Evolutionary conservation across 495 filamentous ascomycete species (phyloP).

Genomic region (Annulohypoxylon nitens): DNA sequence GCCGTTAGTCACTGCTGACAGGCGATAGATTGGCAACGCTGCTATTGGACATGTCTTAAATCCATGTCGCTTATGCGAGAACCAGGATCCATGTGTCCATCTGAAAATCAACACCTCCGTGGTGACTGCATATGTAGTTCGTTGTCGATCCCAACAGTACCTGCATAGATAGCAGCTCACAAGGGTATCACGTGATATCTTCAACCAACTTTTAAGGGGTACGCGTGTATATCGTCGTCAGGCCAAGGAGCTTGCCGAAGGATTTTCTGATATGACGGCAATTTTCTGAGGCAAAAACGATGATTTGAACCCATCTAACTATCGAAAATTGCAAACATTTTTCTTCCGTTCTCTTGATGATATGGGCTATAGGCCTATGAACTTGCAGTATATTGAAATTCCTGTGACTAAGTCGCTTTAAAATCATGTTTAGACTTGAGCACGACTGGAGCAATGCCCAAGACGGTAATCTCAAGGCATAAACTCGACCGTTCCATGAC

Average conservation of each 20-base stretch:
- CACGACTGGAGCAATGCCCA: neutral
- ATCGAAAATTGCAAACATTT: neutral
- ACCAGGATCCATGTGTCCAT: neutral
- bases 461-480: neutral
- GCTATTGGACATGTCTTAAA: neutral
- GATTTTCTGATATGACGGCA: neutral
- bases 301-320: neutral
- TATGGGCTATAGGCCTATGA: too few relatives aligned
- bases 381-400: neutral
- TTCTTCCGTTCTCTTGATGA: too few relatives aligned
- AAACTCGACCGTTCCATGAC: neutral
- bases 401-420: neutral
- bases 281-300: neutral
- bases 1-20: neutral
- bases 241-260: neutral
- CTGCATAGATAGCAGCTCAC: neutral
- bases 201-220: conserved; percentile 8
- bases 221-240: neutral
- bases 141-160: neutral
- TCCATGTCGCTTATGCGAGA: neutral
- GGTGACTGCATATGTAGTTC: neutral
- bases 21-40: neutral
- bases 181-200: conserved; percentile 9
- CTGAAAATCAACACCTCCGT: neutral
- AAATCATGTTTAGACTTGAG: neutral